phyloP scores from a whole-genome alignment of 805 yeast genomes.

The Ascoidea rubescens region DNA sequence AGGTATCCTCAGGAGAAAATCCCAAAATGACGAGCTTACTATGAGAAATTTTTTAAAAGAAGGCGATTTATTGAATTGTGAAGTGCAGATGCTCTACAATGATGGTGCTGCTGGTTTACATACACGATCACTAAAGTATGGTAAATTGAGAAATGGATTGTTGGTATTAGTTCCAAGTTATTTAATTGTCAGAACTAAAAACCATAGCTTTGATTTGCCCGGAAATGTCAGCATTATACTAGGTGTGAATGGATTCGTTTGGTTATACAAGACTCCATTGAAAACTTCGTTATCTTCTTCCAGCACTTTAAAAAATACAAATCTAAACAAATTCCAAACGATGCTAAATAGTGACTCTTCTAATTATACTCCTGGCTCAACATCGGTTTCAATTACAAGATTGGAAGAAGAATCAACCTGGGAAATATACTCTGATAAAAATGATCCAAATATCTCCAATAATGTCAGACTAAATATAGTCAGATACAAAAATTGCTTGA shows the following conservation, averaged over 20 bases:
- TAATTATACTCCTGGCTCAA: constrained; percentile 38
- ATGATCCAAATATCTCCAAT: constrained; percentile 51
- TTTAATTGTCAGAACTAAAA: constrained; percentile 70
- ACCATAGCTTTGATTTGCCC: constrained; percentile 80
- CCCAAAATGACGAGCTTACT: constrained; percentile 90
- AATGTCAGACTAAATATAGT: constrained; percentile 60
- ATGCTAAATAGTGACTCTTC: constrained; percentile 16
- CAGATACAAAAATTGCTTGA: constrained; percentile 73
- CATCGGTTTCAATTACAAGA: constrained; percentile 61
- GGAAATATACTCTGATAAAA: constrained; percentile 88
- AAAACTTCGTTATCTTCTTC: constrained; percentile 18
- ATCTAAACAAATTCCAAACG: constrained; percentile 19
- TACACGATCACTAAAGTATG: constrained; percentile 90
- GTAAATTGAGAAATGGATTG: constrained; percentile 85
- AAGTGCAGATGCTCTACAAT: constrained; percentile 77
- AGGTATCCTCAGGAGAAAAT: constrained; percentile 85
- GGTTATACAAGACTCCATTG: constrained; percentile 65
- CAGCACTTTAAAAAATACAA: constrained; percentile 12
- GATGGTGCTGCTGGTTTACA: constrained; percentile 92
- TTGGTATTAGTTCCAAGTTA: constrained; percentile 73
- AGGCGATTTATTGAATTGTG: constrained; percentile 92
- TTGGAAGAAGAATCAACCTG: constrained; percentile 86
- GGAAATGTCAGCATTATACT: constrained; percentile 85
- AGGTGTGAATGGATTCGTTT: constrained; percentile 90
- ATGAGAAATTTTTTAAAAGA: constrained; percentile 92